Evolutionary conservation across 148 eudicot species (phyloP), one percentile per base, ranked within the genome.

Genomic region (Nyssa sinensis): DNA sequence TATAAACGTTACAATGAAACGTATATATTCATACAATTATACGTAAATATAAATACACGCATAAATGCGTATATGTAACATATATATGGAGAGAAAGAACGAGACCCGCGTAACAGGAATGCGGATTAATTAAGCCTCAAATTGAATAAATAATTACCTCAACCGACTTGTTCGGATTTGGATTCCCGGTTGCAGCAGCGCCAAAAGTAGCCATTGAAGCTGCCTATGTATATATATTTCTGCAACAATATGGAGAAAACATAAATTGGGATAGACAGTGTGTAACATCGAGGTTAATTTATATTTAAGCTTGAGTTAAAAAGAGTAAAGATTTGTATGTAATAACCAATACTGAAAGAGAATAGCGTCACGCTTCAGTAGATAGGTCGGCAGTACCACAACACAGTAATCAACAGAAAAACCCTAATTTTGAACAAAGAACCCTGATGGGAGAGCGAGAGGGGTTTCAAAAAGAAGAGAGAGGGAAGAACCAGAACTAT

Each of bases 111-210:
- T 23, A 66, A 0, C 25, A 19, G 39, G 1, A 34, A 24, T 21
- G 32, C 14, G 28, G n/a, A 16, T 34, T 1, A 44, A 39, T 33
- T 31, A 16, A 76, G 33, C 25, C 24, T 32, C 17, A 4, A 10
- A 19, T 35, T 4, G 51, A n/a, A 25, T 13, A 41, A 65, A 30
- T 2, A 66, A 34, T 64, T 24, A 80, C 82, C 85, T 82, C 85
- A 44, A 49, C 39, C 10, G 82, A 82, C 44, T 75, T 78, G 80
- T 79, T 82, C 0, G 85, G 85, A 44, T 82, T 82, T 13, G 31
- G 55, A 72, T 82, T 82, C 3, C 69, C 55, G 9, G 57, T 19
- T 7, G 69, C 27, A 25, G 62, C 71, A 47, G 70, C 59, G 25
- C 81, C 76, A 51, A 78, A 78, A 41, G 64, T 57, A 21, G 80